phyloP scores from a whole-genome alignment of 306 rosid genomes.

The Corylus heterophylla region DNA sequence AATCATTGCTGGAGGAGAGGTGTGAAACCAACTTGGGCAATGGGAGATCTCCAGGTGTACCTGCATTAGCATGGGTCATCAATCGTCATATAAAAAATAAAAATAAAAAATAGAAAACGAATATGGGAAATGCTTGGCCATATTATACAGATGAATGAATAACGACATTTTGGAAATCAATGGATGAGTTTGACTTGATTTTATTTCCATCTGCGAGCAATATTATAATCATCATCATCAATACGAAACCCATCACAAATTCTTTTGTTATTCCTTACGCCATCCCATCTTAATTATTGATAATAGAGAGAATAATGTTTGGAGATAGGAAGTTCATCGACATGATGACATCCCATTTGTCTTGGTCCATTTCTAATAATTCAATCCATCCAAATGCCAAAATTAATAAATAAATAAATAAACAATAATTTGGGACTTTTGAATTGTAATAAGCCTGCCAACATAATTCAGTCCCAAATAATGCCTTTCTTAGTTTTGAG shows the following conservation, averaged over 20 bases:
- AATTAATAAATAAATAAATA: not conserved
- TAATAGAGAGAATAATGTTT: not conserved
- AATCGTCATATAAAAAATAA: too few species aligned
- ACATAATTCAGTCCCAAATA: conserved; percentile 2
- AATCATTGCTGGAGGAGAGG: too few species aligned
- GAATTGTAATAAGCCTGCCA: conserved; percentile 21
- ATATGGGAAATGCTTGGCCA: too few species aligned
- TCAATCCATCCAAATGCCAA: not conserved
- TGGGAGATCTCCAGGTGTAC: too few species aligned
- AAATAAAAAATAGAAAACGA: too few species aligned
- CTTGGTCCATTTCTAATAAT: not conserved
- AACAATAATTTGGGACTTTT: not conserved
- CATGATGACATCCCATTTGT: conserved; percentile 3
- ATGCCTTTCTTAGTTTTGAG: not conserved
- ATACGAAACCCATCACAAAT: not conserved
- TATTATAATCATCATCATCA: not conserved
- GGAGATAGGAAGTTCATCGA: not conserved
- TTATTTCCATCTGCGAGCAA: not conserved
- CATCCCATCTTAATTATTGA: conserved; percentile 16
- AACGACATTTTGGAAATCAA: not conserved
- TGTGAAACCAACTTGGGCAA: too few species aligned
- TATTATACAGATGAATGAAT: too few species aligned
- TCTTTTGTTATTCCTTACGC: not conserved
- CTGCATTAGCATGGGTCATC: too few species aligned
- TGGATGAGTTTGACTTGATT: not conserved